Base-by-base conservation (phyloP, 148 eudicot genomes). In the Spergularia bocconei region DNA sequence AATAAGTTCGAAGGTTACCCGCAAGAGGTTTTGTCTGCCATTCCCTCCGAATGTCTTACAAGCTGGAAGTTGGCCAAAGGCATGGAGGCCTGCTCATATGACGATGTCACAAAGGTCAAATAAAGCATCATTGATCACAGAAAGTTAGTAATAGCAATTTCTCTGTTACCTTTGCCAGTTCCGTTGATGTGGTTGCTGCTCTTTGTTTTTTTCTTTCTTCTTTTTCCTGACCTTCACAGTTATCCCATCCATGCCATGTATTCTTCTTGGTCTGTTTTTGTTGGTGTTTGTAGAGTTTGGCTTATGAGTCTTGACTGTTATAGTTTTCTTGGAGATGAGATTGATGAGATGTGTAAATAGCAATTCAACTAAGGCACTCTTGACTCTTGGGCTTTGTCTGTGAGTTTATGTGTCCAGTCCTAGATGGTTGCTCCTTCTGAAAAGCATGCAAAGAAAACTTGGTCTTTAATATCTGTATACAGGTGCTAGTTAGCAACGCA, bases 91-190 rank as follows among this genome's bases (percentile, higher is more conserved):
- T 65, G 58, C 73, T 65, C 72, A 75, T 60, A 7, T 76, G 39
- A 66, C 5, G 17, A 50, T 57, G 33, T 50, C 77, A 58, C 71
- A 13, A 47, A 59, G 29, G 38, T 66, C 79, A 33, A 73, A 71
- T 38, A 80, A 67, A 71, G 47, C 55, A 7, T 51, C 77, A 38
- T 59, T 66, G 36, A 51, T 58, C 55, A 29, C 76, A 13, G 79
- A 77, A 69, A 80, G 86, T 83, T 53, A 83, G 86, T 53, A 36
- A 44, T 41, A 14, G 5, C 14, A 70, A 9, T 4, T 19, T 59
- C 7, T 36, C 52, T 41, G 19, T 50, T 54, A 16, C 5, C 13
- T 61, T 62, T 12, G 17, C 13, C 39, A 33, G 7, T 29, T 14
- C 9, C 53, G 29, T 58, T 64, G 29, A 21, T n/a, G 16, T 23